Conservation (phyloP, 768 basidiomycete genomes). For the Tulasnella sp. region DNA sequence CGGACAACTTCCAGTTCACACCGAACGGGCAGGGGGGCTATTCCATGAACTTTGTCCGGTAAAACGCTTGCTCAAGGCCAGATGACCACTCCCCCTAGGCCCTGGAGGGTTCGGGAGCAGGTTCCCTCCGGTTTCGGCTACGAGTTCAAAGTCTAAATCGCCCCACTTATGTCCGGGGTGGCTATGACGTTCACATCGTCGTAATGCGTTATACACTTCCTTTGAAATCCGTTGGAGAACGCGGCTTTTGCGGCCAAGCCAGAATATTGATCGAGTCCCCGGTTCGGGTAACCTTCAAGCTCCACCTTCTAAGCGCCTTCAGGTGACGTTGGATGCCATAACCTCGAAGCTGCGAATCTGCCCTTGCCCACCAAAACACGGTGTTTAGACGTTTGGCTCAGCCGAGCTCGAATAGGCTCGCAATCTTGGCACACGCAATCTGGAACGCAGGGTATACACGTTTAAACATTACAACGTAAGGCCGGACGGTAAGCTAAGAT, state of each 20-base stretch:
- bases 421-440: slow-evolving; percentile 2
- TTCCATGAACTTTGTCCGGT: slow-evolving; percentile 77
- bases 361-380: background rate
- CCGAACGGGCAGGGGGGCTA: slow-evolving; percentile 96
- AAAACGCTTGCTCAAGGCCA: slow-evolving; percentile 28
- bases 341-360: background rate
- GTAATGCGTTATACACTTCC: background rate
- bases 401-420: slow-evolving; percentile 2
- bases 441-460: background rate
- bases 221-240: background rate
- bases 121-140: background rate
- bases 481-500: slow-evolving; percentile 12
- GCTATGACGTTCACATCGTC: background rate
- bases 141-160: background rate
- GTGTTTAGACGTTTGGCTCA: background rate
- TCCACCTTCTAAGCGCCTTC: background rate
- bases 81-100: background rate
- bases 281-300: slow-evolving; percentile 4
- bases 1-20: slow-evolving; percentile 94
- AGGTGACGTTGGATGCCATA: background rate
- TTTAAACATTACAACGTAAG: slow-evolving; percentile 11
- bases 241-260: background rate
- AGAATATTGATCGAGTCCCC: background rate
- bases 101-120: background rate
- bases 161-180: background rate